Percentiles rank a stretch among this genome's conserved stretches.
Evolutionary conservation across 345 rosid genomes (phyloP).

Genomic region (Balakata baccata): DNA sequence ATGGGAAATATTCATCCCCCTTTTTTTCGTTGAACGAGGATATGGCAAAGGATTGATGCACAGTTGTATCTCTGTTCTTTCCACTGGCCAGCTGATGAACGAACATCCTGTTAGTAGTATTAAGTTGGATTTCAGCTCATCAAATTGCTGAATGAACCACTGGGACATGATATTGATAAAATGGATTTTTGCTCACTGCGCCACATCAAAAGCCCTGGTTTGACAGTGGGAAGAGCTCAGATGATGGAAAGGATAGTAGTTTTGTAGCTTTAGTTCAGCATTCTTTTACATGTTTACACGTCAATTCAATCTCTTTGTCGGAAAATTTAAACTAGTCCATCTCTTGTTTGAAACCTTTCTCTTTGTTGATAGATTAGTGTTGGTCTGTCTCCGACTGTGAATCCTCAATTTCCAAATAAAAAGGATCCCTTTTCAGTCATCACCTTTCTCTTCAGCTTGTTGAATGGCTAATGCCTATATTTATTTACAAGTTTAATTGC

Average conservation of each 20-base stretch:
- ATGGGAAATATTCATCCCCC: conserved; percentile 6
- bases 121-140: neutral
- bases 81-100: neutral
- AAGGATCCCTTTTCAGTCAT: neutral
- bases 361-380: neutral
- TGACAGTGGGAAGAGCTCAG: conserved; percentile 9
- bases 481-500: too few species aligned
- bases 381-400: too few species aligned
- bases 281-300: conserved; percentile 13
- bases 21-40: conserved; percentile 13
- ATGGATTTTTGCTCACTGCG: neutral
- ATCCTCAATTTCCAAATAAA: neutral
- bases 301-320: conserved; percentile 3
- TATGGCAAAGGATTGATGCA: neutral
- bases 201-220: neutral
- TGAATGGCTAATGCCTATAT: too few species aligned
- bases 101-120: neutral
- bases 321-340: neutral
- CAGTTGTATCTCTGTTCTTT: conserved; percentile 4
- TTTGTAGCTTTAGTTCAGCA: conserved; percentile 21
- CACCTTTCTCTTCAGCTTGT: neutral
- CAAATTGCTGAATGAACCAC: conserved; percentile 5
- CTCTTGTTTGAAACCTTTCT: too few species aligned
- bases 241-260: conserved; percentile 13
- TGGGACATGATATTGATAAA: conserved; percentile 5